Percentiles rank a stretch among this genome's conserved stretches.
phyloP scores from a whole-genome alignment of 2,329 filamentous ascomycete species.

The Knufia petricola region DNA sequence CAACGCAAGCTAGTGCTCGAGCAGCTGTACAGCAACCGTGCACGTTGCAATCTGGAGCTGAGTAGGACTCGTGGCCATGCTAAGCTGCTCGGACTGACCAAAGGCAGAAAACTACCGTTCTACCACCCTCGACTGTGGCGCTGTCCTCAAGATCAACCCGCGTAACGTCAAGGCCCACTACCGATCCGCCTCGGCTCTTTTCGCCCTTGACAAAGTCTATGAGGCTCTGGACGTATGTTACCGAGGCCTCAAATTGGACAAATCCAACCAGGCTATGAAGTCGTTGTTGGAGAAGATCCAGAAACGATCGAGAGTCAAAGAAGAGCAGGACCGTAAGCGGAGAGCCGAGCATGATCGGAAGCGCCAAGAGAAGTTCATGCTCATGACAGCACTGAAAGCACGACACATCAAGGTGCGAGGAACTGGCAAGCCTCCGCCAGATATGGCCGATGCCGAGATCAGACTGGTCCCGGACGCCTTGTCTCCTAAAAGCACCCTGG shows the following conservation, averaged over 20 bases:
- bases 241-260: constrained; percentile 63
- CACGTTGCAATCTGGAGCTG: constrained; percentile 78
- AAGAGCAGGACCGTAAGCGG: constrained; percentile 48
- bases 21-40: constrained; percentile 73
- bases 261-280: constrained; percentile 57
- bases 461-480: constrained; percentile 61
- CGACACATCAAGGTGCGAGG: constrained; percentile 59
- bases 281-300: constrained; percentile 54
- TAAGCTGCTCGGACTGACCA: constrained; percentile 17
- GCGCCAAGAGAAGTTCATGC: constrained; percentile 49
- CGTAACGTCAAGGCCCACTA: constrained; percentile 85
- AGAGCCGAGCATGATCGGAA: constrained; percentile 37
- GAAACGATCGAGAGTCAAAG: constrained; percentile 47
- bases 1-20: constrained; percentile 60
- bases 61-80: constrained; percentile 37
- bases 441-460: constrained; percentile 76
- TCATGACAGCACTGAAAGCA: constrained; percentile 57
- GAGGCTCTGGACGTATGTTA: constrained; percentile 75
- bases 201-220: constrained; percentile 64
- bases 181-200: constrained; percentile 66
- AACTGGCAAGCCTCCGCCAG: constrained; percentile 59
- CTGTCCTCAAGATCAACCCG: constrained; percentile 67
- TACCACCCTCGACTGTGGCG: constrained; percentile 74
- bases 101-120: constrained; percentile 68
- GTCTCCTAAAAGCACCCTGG: constrained; percentile 61